A percentile compares a stretch with the other conserved stretches of the same genome.
Evolutionary conservation across 768 basidiomycete genomes (phyloP).

Genomic region (Termitomyces sp.): DNA sequence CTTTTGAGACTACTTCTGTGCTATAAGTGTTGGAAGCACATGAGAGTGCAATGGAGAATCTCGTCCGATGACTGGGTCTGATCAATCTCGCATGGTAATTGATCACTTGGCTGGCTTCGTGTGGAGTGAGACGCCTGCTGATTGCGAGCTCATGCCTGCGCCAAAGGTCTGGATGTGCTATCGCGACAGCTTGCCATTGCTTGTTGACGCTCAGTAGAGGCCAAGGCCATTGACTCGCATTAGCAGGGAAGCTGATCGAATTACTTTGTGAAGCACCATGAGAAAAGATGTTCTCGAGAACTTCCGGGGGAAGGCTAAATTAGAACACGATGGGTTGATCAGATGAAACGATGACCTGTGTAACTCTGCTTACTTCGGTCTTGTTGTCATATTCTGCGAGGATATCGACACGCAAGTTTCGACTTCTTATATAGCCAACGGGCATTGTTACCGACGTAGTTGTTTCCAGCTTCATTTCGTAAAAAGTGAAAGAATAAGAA

Average conservation of each 20-base stretch:
- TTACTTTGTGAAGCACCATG: neutral
- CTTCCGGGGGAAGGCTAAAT: slow-evolving; percentile 1
- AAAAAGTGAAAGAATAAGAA: neutral
- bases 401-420: neutral
- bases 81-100: slow-evolving; percentile 1
- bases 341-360: neutral
- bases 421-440: neutral
- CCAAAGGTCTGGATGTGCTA: slow-evolving; percentile 4
- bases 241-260: neutral
- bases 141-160: slow-evolving; percentile 1
- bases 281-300: slow-evolving; percentile 7
- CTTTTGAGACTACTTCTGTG: neutral
- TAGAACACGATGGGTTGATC: neutral
- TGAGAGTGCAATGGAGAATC: slow-evolving; percentile 2
- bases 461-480: neutral
- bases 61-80: neutral
- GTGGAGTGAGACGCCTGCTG: slow-evolving; percentile 1
- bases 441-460: neutral
- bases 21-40: neutral
- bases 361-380: neutral
- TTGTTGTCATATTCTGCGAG: neutral
- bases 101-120: slow-evolving; percentile 1
- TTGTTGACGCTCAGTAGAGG: slow-evolving; percentile 5
- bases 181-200: slow-evolving; percentile 2
- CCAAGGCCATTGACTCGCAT: slow-evolving; percentile 3